Base-by-base conservation (phyloP, 2,329 filamentous ascomycete species). In the Fusarium veterinarium region DNA sequence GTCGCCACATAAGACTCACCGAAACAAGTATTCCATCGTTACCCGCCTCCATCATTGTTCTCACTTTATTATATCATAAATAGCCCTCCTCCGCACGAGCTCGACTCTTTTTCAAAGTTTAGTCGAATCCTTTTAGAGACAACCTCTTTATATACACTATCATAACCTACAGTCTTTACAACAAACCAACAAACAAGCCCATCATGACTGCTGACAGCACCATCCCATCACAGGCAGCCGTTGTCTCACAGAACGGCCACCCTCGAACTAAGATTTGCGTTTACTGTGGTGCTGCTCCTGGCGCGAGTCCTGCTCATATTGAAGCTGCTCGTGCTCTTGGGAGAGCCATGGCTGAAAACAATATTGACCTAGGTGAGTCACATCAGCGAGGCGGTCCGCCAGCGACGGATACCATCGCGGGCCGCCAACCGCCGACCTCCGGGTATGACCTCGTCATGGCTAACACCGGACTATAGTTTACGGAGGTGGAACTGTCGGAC, bases 401-500 rank as follows among this genome's bases (percentile, higher is more conserved):
- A 30, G 38, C 41, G 8, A 52, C 53, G 31, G 35, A 38, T 35
- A 41, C 40, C n/a, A 66, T 40, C 23, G 48, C 70, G 45, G 70
- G 40, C 56, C 45, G 38, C 55, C 40, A 23, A 64, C n/a, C 60
- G 41, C 53, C 56, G 23, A n/a, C 38, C n/a, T 46, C 57, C 56
- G 45, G 20, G 16, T 38, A 58, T 42, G 30, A 33, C 25, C 25
- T 35, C 41, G 25, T 42, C 37, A 59, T 41, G 42, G 53, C 64
- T 55, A 55, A 77, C 56, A 53, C 14, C 35, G 37, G 33, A 30
- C 9, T 16, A 57, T 49, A 90, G 95, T 98, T 73, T 99, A 98
- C 82, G 96, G 96, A 75, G 96, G 96, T 75, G 96, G 96, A 78
- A 98, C 95, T 5, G 91, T 94, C 41, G 96, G 96, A 14, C 88